Percentiles rank a stretch among this genome's conserved stretches.
These are phyloP conservation scores for Candida sanyaensis DNA, from an alignment of 1,139 yeast genomes.

Conservation along the genomic window DNA sequence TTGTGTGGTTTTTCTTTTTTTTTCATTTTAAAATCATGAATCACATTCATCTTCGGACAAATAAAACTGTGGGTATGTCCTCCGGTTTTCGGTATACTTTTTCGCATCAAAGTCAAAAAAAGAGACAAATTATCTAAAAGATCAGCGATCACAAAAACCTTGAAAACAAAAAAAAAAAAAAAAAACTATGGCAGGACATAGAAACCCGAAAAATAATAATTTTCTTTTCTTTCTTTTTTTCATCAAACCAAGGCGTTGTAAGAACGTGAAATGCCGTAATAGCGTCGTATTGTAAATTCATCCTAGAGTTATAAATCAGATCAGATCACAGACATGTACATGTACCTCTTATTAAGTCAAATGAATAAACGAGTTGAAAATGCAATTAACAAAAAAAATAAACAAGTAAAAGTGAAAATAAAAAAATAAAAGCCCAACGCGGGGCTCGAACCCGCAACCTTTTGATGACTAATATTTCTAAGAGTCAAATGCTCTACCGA, in stretches of 20 bases:
- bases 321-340: too few relatives aligned
- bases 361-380: too few relatives aligned
- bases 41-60: constrained; percentile 2
- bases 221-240: too few relatives aligned
- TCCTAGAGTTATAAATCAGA: too few relatives aligned
- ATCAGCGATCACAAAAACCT: constrained; percentile 1
- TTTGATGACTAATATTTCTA: constrained; percentile 28
- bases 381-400: neutral
- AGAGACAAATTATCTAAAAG: constrained; percentile 1
- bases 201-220: neutral
- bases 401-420: neutral
- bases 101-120: neutral
- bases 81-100: constrained; percentile 6
- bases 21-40: too few relatives aligned
- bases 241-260: too few relatives aligned
- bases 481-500: constrained; percentile 33
- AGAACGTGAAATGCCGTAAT: too few relatives aligned
- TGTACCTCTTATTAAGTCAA: too few relatives aligned
- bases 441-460: constrained; percentile 56
- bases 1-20: neutral
- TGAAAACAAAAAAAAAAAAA: neutral
- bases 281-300: too few relatives aligned
- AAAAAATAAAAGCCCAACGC: constrained; percentile 41
- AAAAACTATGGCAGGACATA: neutral
- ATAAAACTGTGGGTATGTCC: neutral